Evolutionary conservation across 495 filamentous ascomycete species (phyloP).

Genomic region (Xylaria longipes): DNA sequence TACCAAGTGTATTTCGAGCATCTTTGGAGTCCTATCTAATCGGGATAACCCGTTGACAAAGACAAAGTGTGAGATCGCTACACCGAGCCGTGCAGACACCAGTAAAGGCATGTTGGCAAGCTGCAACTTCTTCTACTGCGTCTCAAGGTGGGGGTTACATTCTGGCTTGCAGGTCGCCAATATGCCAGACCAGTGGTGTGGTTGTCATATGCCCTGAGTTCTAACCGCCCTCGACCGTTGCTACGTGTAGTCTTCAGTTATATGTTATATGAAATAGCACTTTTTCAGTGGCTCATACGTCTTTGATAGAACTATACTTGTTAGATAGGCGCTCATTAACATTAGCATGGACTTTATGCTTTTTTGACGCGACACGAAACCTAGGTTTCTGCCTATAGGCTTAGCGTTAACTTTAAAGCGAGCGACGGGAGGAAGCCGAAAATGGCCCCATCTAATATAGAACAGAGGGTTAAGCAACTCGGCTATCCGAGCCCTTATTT

Average conservation of each 20-base stretch:
- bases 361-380: conserved; percentile 38
- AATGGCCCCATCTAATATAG: conserved; percentile 37
- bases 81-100: no score
- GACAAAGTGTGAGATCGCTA: no score
- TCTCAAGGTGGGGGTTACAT: background rate
- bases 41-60: no score
- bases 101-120: no score
- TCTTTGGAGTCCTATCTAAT: no score
- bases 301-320: background rate
- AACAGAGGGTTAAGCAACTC: no score
- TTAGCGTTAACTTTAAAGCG: conserved; percentile 30
- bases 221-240: no score
- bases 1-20: no score
- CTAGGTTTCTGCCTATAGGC: conserved; percentile 35
- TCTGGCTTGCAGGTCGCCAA: background rate
- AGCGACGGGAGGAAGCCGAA: conserved; percentile 37
- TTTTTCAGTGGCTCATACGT: background rate
- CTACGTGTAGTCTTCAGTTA: background rate
- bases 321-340: conserved; percentile 30
- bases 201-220: no score
- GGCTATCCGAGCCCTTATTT: no score
- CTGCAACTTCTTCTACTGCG: background rate
- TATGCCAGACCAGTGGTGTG: no score
- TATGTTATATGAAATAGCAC: background rate
- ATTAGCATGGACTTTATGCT: conserved; percentile 48